Base-by-base conservation (phyloP, 73 alveolate genomes). In the Paramecium pentaurelia region DNA sequence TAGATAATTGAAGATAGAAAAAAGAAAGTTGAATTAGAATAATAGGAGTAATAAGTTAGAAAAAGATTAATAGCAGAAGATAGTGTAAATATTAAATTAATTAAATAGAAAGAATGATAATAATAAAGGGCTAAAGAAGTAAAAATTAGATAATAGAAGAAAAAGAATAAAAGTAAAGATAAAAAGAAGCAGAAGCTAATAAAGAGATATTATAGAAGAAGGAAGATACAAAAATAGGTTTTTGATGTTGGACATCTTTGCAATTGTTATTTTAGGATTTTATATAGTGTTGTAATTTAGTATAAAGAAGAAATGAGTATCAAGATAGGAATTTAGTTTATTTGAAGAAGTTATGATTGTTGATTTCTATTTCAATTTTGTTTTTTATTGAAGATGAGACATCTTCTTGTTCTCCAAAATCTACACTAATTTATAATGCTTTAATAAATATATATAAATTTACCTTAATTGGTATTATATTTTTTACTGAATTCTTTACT, bases 241-340 rank as follows among this genome's bases (percentile, higher is more conserved):
- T 37, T 18, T 73, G 14, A 73, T 73, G 87, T 25, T 73, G 40
- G 54, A 20, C 1, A 73, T 73, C 34, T 73, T 73, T 20, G 60
- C 37, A 36, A 68, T 30, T 4, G 87, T 73, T 36, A 20, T 73
- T 73, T 25, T 73, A 20, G 87, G 87, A 37, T 73, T 73, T 30
- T 73, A 73, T 73, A 22, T 73, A 30, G 34, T 73, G 22, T 40
- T 73, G 60, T 34, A 73, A 44, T 73, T 40, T 20, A 73, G 60
- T 73, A 73, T 73, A 73, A 73, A 64, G 54, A 64, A 64, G 27
- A 64, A 64, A 64, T 64, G 84, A 64, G 84, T 54, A 64, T 64
- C 84, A 64, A 64, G 84, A 64, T 28, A 64, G 12, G 84, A 64
- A 64, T 64, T 64, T 64, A 34, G 84, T 64, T 34, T 64, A 64